Conservation (phyloP, 2,329 filamentous ascomycete species). For the Bipolaris sorokiniana region DNA sequence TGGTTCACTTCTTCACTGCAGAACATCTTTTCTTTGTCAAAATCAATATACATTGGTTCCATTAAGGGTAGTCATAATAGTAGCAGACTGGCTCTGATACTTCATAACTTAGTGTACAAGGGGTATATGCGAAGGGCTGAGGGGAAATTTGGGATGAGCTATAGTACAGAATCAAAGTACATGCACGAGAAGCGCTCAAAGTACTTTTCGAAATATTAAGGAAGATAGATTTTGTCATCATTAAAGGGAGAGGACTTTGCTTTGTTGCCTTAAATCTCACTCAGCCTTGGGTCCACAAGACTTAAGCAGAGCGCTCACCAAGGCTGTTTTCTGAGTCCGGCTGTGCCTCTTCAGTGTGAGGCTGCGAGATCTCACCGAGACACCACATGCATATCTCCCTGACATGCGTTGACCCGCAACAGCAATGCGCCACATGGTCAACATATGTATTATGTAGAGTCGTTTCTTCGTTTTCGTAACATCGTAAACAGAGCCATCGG, state of each 20-base stretch:
- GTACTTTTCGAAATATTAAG: background rate
- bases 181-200: background rate
- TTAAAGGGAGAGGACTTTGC: background rate
- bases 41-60: background rate
- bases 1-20: background rate
- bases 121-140: background rate
- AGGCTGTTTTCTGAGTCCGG: background rate
- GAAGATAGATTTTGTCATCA: background rate
- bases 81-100: background rate
- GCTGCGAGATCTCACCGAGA: constrained; percentile 15
- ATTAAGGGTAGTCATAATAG: background rate
- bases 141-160: background rate
- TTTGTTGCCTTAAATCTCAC: background rate
- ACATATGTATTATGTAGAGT: constrained; percentile 7
- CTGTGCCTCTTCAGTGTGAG: background rate
- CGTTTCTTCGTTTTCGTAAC: constrained; percentile 23
- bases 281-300: background rate
- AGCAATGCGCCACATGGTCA: constrained; percentile 6
- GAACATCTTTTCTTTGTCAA: background rate
- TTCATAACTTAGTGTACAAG: background rate
- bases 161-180: background rate
- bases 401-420: constrained; percentile 14
- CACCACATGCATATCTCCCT: constrained; percentile 27
- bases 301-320: background rate
- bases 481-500: constrained; percentile 33